Conservation (phyloP, 1,284 basidiomycete species). For the Ganoderma sp. region DNA sequence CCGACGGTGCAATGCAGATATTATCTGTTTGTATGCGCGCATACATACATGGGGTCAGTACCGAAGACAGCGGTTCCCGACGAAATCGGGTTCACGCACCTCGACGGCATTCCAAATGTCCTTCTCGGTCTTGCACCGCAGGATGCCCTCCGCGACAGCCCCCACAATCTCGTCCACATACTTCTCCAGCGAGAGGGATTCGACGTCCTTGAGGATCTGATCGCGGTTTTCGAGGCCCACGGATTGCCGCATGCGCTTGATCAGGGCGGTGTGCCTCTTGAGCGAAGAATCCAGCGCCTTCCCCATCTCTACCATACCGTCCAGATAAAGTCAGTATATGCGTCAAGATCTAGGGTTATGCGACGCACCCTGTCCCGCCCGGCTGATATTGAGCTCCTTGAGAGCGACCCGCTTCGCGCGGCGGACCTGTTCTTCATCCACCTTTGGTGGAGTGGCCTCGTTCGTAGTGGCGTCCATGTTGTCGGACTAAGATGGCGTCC, state of each 20-base stretch:
- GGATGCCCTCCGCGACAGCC: conserved; percentile 86
- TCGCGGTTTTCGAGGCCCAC: conserved; percentile 81
- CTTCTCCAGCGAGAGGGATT: conserved; percentile 89
- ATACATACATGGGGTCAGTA: conserved; percentile 29
- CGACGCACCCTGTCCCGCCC: conserved; percentile 53
- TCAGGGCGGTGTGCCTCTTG: conserved; percentile 91
- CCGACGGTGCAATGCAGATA: conserved; percentile 88
- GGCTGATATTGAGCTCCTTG: conserved; percentile 57
- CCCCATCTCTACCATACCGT: conserved; percentile 56
- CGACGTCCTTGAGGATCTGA: conserved; percentile 90
- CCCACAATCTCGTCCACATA: conserved; percentile 95
- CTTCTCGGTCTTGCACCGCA: conserved; percentile 85
- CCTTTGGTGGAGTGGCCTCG: conserved; percentile 43
- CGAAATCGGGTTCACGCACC: conserved; percentile 51
- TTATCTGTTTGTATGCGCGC: conserved; percentile 48
- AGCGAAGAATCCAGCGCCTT: conserved; percentile 87
- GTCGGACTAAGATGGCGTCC: background rate
- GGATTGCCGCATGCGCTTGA: conserved; percentile 87
- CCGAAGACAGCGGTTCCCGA: conserved; percentile 7
- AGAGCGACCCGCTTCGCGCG: conserved; percentile 60
- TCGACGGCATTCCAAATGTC: conserved; percentile 94
- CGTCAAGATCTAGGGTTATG: background rate
- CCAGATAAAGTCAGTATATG: background rate
- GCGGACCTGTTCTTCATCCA: conserved; percentile 68
- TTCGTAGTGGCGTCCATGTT: conserved; percentile 34